phyloP scores from a whole-genome alignment of 2,329 filamentous ascomycete species.

The Claviceps purpurea region DNA sequence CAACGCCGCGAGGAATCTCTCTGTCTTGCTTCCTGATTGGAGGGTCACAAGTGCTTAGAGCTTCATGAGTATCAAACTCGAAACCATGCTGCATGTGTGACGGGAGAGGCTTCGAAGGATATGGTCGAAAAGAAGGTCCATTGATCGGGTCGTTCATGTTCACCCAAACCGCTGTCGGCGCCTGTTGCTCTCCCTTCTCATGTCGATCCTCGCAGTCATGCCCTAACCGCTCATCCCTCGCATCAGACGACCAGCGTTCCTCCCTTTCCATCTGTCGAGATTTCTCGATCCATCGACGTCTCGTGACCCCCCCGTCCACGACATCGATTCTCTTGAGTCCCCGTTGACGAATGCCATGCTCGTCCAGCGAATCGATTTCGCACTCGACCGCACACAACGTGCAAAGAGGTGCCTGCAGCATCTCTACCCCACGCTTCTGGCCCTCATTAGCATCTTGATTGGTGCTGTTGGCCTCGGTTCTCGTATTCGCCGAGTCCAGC shows the following conservation, averaged over 20 bases:
- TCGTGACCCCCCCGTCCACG: constrained; percentile 33
- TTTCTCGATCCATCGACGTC: constrained; percentile 23
- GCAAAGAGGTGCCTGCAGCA: constrained; percentile 36
- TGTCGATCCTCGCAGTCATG: constrained; percentile 7
- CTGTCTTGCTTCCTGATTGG: not conserved
- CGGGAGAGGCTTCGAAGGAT: constrained; percentile 38
- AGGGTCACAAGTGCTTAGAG: not conserved
- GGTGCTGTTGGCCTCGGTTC: constrained; percentile 17
- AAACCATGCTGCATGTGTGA: constrained; percentile 25
- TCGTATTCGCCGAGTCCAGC: constrained; percentile 10
- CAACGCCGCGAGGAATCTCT: not conserved
- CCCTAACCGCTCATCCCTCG: not conserved
- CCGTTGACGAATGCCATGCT: constrained; percentile 22
- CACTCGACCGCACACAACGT: constrained; percentile 28
- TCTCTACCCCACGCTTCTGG: constrained; percentile 22
- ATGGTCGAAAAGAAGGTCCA: constrained; percentile 31
- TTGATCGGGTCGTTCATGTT: constrained; percentile 35
- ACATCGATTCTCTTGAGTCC: constrained; percentile 30
- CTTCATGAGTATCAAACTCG: not conserved
- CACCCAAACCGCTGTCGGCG: constrained; percentile 31
- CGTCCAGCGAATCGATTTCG: constrained; percentile 21
- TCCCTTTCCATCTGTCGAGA: constrained; percentile 12
- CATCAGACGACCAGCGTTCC: not conserved
- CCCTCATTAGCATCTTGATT: constrained; percentile 1
- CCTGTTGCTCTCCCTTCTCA: constrained; percentile 2